phyloP scores from a whole-genome alignment of 371 early-diverging fungal genomes.

The Mucor sp. region DNA sequence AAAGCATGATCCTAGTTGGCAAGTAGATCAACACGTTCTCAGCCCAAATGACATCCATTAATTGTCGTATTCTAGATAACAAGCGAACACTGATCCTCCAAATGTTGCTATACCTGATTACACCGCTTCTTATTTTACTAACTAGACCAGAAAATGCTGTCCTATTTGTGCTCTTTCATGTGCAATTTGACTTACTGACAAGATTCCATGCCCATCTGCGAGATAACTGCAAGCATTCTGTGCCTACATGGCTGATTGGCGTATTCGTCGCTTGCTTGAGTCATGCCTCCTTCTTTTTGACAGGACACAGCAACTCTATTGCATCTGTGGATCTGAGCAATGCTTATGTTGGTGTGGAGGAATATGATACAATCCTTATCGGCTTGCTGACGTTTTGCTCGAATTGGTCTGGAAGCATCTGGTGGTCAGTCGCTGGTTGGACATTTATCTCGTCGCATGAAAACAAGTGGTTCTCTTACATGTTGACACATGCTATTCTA shows the following conservation, averaged over 20 bases:
- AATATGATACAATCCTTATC: constrained; percentile 62
- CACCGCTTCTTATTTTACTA: constrained; percentile 61
- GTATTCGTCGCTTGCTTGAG: constrained; percentile 33
- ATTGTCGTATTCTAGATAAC: constrained; percentile 5
- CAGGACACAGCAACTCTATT: constrained; percentile 80
- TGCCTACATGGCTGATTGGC: constrained; percentile 29
- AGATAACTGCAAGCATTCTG: background rate
- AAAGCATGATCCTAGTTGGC: background rate
- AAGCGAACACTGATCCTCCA: constrained; percentile 21
- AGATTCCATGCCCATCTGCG: constrained; percentile 33
- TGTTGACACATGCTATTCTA: constrained; percentile 47
- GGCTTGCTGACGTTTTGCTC: constrained; percentile 69
- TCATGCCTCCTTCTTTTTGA: constrained; percentile 65
- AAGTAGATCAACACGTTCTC: background rate
- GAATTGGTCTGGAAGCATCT: constrained; percentile 76
- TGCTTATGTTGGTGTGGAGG: constrained; percentile 75
- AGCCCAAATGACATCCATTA: background rate
- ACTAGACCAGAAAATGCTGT: constrained; percentile 63
- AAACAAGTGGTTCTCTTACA: constrained; percentile 36
- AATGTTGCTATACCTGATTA: constrained; percentile 32
- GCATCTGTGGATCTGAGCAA: constrained; percentile 79
- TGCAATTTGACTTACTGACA: constrained; percentile 49
- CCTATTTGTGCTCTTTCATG: constrained; percentile 57
- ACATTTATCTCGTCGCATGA: constrained; percentile 19
- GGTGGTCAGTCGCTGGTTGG: constrained; percentile 65